These are phyloP conservation scores for Echria macrotheca DNA, from an alignment of 495 filamentous ascomycete genomes.

Conservation along the genomic window DNA sequence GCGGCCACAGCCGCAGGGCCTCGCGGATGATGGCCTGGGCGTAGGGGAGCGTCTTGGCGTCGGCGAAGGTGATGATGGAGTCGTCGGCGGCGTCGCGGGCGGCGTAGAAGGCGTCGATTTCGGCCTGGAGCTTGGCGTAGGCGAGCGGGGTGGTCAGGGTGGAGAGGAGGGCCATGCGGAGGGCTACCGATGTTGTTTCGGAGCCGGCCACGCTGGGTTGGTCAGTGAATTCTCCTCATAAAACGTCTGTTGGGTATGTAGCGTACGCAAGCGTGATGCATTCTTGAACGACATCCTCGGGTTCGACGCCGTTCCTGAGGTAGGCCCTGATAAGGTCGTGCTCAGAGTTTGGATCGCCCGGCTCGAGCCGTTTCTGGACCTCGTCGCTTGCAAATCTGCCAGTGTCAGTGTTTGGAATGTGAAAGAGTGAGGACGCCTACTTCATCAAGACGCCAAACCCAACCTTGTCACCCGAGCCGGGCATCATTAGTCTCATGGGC, in stretches of 20 bases:
- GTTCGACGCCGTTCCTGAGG: constrained; percentile 5
- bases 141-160: constrained; percentile 41
- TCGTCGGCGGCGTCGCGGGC: background rate
- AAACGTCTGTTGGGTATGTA: background rate
- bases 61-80: constrained; percentile 44
- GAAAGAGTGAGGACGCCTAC: no score
- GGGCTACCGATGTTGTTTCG: constrained; percentile 56
- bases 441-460: constrained; percentile 27
- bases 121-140: constrained; percentile 50
- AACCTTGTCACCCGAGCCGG: constrained; percentile 18
- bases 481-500: constrained; percentile 16
- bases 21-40: constrained; percentile 51
- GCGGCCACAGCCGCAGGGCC: constrained; percentile 40
- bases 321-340: constrained; percentile 5
- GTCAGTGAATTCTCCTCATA: background rate
- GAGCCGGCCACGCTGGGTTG: constrained; percentile 50
- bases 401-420: no score
- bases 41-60: constrained; percentile 67
- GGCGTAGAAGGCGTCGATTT: constrained; percentile 41
- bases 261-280: constrained; percentile 7
- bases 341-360: background rate
- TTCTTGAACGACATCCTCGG: constrained; percentile 8
- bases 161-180: constrained; percentile 49
- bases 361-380: constrained; percentile 4
- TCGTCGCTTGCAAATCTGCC: constrained; percentile 3